A percentile compares a stretch with the other conserved stretches of the same genome.
Evolutionary conservation across 164 flowering plant genomes (phyloP).

Genomic region (Echeveria elegans): DNA sequence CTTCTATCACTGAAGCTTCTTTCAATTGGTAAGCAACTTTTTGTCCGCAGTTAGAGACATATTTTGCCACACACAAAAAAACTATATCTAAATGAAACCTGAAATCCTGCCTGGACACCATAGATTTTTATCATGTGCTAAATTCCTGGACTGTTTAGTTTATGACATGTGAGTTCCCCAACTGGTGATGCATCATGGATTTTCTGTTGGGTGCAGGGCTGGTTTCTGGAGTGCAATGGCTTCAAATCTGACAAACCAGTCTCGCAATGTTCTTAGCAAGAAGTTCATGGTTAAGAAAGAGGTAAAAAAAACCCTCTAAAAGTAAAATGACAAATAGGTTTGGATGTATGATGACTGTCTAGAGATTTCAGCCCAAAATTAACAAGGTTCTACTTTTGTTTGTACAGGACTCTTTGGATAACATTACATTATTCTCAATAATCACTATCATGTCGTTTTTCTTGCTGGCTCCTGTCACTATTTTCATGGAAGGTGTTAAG

Average conservation of each 20-base stretch:
- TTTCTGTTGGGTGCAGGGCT: neutral
- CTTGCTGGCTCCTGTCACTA: conserved; percentile 1
- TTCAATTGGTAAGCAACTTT: neutral
- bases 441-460: neutral
- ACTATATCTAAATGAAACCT: neutral
- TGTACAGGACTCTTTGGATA: neutral
- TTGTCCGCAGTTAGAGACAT: neutral
- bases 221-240: conserved; percentile 3
- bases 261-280: neutral
- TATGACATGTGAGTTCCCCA: neutral
- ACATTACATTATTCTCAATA: conserved; percentile 1
- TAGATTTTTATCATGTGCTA: neutral
- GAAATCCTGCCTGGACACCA: neutral
- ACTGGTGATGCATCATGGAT: neutral
- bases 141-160: neutral
- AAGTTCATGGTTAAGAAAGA: conserved; percentile 2
- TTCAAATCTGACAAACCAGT: conserved; percentile 2
- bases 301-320: neutral
- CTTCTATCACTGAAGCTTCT: neutral
- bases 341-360: neutral
- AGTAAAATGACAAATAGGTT: neutral
- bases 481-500: conserved; percentile 4
- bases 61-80: neutral
- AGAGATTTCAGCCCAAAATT: neutral
- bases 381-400: neutral